Conservation (phyloP, 73 alveolate genomes). For the Uronychia binucleata region DNA sequence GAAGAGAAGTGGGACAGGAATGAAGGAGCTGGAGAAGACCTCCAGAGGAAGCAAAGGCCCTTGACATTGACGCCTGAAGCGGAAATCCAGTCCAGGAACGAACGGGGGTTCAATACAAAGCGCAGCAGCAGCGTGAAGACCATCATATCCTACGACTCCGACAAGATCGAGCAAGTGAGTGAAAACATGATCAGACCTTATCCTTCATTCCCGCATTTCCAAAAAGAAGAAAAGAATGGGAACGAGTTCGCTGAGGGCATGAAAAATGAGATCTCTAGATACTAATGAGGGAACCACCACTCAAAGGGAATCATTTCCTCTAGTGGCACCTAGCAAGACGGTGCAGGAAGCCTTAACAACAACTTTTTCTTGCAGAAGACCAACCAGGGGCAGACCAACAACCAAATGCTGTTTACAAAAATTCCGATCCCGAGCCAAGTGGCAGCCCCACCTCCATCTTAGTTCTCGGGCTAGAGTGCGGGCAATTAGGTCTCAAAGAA, state of each 20-base stretch:
- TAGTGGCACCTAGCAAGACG: too few species aligned
- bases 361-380: not conserved
- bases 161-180: not conserved
- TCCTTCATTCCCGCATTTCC: not conserved
- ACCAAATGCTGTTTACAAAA: not conserved
- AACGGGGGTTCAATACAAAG: not conserved
- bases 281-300: not conserved
- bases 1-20: too few species aligned
- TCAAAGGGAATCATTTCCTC: not conserved
- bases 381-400: not conserved
- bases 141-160: not conserved
- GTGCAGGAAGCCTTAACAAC: not conserved
- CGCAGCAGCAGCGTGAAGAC: not conserved
- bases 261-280: not conserved
- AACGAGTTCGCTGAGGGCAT: not conserved
- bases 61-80: constrained; percentile 1
- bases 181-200: not conserved
- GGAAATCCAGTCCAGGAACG: not conserved
- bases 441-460: too few species aligned
- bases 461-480: too few species aligned
- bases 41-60: too few species aligned
- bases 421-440: not conserved
- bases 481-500: too few species aligned
- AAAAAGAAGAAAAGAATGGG: not conserved
- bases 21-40: too few species aligned